Evolutionary conservation across 2,329 filamentous ascomycete species (phyloP), one percentile per base, ranked within the genome.

Genomic region (Trichoderma pleuroti): DNA sequence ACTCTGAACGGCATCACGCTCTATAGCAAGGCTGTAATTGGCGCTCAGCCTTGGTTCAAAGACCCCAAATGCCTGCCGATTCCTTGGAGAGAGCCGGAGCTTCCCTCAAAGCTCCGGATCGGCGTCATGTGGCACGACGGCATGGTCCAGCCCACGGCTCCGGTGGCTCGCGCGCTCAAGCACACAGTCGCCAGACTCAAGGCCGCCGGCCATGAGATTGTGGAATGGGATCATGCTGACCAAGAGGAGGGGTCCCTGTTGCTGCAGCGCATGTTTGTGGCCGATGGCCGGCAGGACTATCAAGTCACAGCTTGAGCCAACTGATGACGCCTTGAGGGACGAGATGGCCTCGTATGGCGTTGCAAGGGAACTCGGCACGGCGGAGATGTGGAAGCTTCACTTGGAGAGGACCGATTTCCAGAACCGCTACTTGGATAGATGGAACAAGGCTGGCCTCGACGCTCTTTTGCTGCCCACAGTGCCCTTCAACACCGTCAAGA

Each of bases 51-150:
- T 0, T 91, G 88, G 89, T 79, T 85, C 0, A 76, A 76, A 2
- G 88, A 91, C 70, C 84, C 88, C 0, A 84, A 84, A n/a, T 85
- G 88, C 46, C 75, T 89, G 1, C 88, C 88, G 0, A 84, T 90
- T 28, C 86, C 87, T 0, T 91, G 88, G 88, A 78, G 84, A 8
- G 42, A 74, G 1, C 76, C 77, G 0, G 69, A 76, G 3, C 72
- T 82, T 4, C 79, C 82, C 0, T 4, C 64, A 26, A 84, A 78
- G 67, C 77, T 92, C 28, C 86, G 82, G 56, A 81, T 93, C 67
- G 90, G 82, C 5, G 85, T 92, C 36, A 82, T 92, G 78, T 89
- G 86, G 85, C 82, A 90, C 77, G 91, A 93, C 76, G 87, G 86
- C 11, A 83, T 89, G 63, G 90, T 91, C 5, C 83, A 79, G 7